Base-by-base conservation (phyloP, 768 basidiomycete genomes). In the Tylopilus plumbeoviolaceoides region DNA sequence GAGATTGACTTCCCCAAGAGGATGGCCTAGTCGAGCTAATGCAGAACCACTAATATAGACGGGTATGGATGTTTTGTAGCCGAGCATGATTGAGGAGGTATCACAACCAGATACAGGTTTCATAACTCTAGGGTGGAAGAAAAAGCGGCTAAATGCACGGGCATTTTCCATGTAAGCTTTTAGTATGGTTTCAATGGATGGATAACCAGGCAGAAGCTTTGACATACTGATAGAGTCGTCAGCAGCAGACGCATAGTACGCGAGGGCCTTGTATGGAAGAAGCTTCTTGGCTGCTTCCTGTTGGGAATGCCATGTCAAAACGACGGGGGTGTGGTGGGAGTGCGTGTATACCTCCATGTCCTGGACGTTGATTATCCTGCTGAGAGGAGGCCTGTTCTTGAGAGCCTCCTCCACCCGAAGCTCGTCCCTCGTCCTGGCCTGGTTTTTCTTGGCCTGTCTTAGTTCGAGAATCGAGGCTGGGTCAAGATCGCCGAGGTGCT, bases 111-210 rank as follows among this genome's bases (percentile, higher is more conserved):
- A 79, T 9, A 89, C 79, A 4, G 79, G 70, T 44, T 78, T 81
- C 82, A 91, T 82, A 36, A 98, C 81, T 21, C 93, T 83, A 15
- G 94, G 83, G 49, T 83, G 78, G 70, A 95, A 95, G 75, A 92
- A 95, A 68, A 92, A 86, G 28, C 91, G 82, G 39, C 79, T 75
- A 68, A 90, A 94, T n/a, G 89, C 89, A 39, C 80, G 77, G n/a
- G 78, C 73, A 57, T 93, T 94, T 67, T 92, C 87, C 10, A 63
- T 54, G 61, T 80, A 69, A 11, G 82, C 87, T 89, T 60, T 60
- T 39, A 48, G 30, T 33, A 20, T 44, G 9, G 43, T 17, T 44
- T 62, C 44, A 54, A 44, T 38, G 44, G 55, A 60, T 53, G 60
- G 48, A 47, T 49, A 56, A 59, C n/a, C 18, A 45, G 5, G n/a